These are phyloP conservation scores for Castanea sativa DNA, from an alignment of 306 rosid species.

Conservation along the genomic window DNA sequence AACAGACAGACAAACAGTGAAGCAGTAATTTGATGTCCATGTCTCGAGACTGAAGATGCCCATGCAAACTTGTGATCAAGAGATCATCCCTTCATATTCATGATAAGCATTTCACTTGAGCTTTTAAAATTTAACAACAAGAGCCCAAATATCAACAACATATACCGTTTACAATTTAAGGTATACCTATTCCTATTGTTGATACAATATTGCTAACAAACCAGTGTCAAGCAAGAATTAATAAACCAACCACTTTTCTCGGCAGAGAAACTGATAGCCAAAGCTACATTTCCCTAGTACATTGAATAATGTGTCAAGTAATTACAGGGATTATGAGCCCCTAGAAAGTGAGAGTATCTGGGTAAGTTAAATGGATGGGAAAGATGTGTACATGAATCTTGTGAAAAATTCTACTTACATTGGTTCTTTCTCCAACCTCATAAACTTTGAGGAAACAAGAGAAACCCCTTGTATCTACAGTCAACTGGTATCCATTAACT, in stretches of 20 bases:
- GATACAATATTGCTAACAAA: neutral
- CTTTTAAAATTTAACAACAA: neutral
- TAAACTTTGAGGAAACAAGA: constrained; percentile 58
- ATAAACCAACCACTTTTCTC: neutral
- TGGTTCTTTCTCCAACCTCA: constrained; percentile 63
- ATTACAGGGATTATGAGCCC: neutral
- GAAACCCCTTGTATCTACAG: constrained; percentile 38
- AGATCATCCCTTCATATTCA: neutral
- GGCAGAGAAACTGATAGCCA: neutral
- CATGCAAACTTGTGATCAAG: neutral
- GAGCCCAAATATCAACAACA: neutral
- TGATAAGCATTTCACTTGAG: neutral
- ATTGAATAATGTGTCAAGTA: neutral
- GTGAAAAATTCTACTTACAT: constrained; percentile 50
- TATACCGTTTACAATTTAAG: neutral
- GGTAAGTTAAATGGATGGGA: neutral
- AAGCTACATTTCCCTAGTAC: neutral
- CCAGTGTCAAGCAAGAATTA: neutral
- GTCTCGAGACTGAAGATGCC: neutral
- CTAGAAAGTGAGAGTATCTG: neutral
- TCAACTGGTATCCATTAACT: constrained; percentile 44
- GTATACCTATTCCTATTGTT: neutral
- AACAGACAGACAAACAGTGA: neutral
- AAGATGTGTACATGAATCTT: neutral
- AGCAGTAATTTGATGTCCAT: neutral